Percentiles rank a stretch among this genome's conserved stretches.
These are phyloP conservation scores for Beta lomatogona DNA, from an alignment of 179 eudicot species.

Conservation along the genomic window DNA sequence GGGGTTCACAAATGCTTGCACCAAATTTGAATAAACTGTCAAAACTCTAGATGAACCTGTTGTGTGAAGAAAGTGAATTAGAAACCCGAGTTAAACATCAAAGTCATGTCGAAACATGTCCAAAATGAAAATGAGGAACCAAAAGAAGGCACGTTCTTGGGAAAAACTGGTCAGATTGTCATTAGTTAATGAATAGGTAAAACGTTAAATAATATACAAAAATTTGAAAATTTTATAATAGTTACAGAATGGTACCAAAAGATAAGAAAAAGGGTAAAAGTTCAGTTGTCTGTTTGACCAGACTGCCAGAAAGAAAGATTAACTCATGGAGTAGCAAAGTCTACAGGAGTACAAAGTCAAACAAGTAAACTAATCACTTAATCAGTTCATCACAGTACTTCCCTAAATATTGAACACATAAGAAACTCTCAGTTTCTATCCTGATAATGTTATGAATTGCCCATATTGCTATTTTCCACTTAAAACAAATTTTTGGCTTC, in stretches of 20 bases:
- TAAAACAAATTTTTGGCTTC: not conserved
- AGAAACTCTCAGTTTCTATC: not conserved
- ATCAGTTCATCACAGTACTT: not conserved
- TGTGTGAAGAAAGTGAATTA: slow-evolving; percentile 11
- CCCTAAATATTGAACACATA: not conserved
- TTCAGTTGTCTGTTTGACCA: too few relatives aligned
- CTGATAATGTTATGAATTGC: not conserved
- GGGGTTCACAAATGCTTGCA: slow-evolving; percentile 79
- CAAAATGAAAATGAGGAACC: not conserved
- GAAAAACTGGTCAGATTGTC: too few relatives aligned
- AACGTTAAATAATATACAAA: too few relatives aligned
- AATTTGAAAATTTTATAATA: too few relatives aligned
- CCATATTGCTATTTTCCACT: not conserved
- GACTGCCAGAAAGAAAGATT: too few relatives aligned
- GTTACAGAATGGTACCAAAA: too few relatives aligned
- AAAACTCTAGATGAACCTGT: slow-evolving; percentile 66
- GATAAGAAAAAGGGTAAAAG: too few relatives aligned
- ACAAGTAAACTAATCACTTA: not conserved
- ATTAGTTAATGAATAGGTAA: too few relatives aligned
- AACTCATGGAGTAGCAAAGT: too few relatives aligned
- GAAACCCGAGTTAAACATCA: slow-evolving; percentile 2
- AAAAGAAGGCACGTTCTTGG: not conserved
- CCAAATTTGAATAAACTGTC: slow-evolving; percentile 72
- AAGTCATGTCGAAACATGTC: not conserved
- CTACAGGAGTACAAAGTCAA: too few relatives aligned